Conservation (phyloP, 2,329 filamentous ascomycete genomes). For the Epichloe scottii region DNA sequence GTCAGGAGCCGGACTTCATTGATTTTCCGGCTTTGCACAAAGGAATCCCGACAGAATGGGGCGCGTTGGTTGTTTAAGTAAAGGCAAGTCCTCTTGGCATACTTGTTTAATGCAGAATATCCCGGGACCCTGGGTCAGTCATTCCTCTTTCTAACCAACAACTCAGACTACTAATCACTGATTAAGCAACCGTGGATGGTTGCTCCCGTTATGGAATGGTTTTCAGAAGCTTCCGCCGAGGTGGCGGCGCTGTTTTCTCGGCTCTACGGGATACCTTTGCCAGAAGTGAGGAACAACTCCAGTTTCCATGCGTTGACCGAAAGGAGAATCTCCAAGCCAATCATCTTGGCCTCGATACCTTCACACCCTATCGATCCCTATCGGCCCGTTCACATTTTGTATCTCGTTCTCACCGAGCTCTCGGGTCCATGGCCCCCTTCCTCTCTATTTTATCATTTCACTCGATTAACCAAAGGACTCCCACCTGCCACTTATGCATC, state of each 20-base stretch:
- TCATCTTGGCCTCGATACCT: constrained; percentile 4
- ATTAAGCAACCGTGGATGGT: neutral
- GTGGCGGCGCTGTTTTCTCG: neutral
- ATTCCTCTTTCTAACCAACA: too few species aligned
- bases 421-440: constrained; percentile 2
- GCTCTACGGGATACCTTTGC: neutral
- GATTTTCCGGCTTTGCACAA: neutral
- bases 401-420: constrained; percentile 4
- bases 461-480: neutral
- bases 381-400: constrained; percentile 5
- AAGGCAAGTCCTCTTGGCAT: neutral
- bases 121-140: too few species aligned
- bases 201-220: neutral
- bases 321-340: neutral
- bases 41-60: neutral
- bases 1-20: too few species aligned
- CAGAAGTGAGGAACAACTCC: neutral
- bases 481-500: neutral
- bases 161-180: too few species aligned
- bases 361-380: neutral
- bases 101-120: neutral
- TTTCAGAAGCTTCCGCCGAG: neutral
- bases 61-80: neutral
- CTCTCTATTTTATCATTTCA: constrained; percentile 2
- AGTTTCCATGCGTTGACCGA: neutral